Evolutionary conservation across 495 filamentous ascomycete genomes (phyloP), one percentile per base, ranked within the genome.

Genomic region (Penicillium flavigenum): DNA sequence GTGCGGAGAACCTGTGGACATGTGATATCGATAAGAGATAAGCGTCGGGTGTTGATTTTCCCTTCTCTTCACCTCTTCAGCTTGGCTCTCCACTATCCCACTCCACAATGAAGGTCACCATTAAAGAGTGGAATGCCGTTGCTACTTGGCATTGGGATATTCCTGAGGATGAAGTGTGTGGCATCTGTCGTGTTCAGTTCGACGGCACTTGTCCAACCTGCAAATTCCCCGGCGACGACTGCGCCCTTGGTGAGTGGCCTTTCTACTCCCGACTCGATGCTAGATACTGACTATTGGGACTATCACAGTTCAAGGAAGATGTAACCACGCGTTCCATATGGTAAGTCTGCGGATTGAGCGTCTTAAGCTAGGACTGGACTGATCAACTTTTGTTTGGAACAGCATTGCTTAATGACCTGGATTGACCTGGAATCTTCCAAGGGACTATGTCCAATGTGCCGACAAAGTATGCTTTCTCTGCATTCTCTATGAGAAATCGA

Each of bases 81-180:
- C 47, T 50, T 50, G 29, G 29, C 22, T 29, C n/a, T 48, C 16
- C 36, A 39, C n/a, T 34, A 32, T 7, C 17, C 42, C 47, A 32
- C 9, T n/a, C 44, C 47, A 73, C 41, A 39, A 96, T 99, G 94
- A 98, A 96, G 72, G 92, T 98, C 72, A 91, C 81, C 14, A 91
- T 98, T 75, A 90, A 86, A 68, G 81, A 88, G 69, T 98, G 91
- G 91, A 89, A 92, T 72, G 91, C 90, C 3, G 89, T 98, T 47
- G 94, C 94, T 2, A 89, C 91, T 29, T 99, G 94, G 94, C 84
- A 89, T 57, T 99, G 94, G 94, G 91, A 98, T 68, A 91, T 96
- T 68, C 91, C 94, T 44, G 92, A 96, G 63, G 94, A 98, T 76
- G 94, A 99, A 63, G 91, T 98, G 57, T 99, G 94, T 63, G 94